Conservation (phyloP, 805 yeast genomes). For the Wickerhamomyces subpelliculosus region DNA sequence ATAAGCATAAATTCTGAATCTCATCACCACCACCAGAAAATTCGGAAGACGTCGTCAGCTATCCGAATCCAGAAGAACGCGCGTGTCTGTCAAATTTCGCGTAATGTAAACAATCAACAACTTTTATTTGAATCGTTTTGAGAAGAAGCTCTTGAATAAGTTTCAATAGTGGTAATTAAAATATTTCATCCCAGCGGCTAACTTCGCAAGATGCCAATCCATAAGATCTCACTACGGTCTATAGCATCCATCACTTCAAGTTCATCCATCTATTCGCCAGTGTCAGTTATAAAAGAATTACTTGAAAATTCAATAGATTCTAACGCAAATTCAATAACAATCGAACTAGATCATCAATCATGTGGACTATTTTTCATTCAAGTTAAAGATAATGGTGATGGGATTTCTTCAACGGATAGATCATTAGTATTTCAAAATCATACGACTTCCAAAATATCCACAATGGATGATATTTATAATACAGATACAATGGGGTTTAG, state of each 20-base stretch:
- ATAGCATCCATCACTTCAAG: background rate
- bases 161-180: too few species aligned
- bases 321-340: slow-evolving; percentile 38
- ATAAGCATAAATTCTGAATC: too few species aligned
- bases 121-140: too few species aligned
- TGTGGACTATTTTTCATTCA: slow-evolving; percentile 55
- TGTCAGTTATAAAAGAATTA: slow-evolving; percentile 84
- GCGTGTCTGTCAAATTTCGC: too few species aligned
- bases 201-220: background rate
- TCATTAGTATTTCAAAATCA: slow-evolving; percentile 28
- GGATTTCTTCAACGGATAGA: slow-evolving; percentile 26
- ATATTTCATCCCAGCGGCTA: too few species aligned
- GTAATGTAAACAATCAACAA: too few species aligned
- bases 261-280: slow-evolving; percentile 39
- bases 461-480: slow-evolving; percentile 20
- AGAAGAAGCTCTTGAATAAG: too few species aligned
- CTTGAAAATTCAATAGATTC: slow-evolving; percentile 88
- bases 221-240: background rate
- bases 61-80: too few species aligned
- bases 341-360: slow-evolving; percentile 73
- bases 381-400: slow-evolving; percentile 35
- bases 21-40: too few species aligned
- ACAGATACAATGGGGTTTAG: slow-evolving; percentile 36
- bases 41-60: too few species aligned
- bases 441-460: slow-evolving; percentile 34